Conservation (phyloP, 768 basidiomycete genomes). For the Trametopsis cervina region DNA sequence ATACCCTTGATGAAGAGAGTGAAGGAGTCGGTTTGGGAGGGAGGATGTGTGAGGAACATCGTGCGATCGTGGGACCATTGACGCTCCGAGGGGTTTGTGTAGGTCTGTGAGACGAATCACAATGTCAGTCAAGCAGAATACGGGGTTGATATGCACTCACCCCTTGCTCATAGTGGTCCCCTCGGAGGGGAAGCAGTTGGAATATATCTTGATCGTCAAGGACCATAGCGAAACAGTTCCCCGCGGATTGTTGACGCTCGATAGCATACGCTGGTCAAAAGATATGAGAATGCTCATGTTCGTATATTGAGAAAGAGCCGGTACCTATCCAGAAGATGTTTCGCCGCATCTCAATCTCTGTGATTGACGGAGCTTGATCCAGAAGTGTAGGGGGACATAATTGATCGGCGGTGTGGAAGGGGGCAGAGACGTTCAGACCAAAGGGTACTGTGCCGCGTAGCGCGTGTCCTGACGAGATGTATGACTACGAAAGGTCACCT, state of each 20-base stretch:
- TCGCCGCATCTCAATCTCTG: conserved; percentile 66
- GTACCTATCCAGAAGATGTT: conserved; percentile 54
- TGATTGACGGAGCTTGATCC: conserved; percentile 49
- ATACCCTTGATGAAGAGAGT: conserved; percentile 63
- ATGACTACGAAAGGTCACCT: too few species aligned
- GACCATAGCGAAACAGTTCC: conserved; percentile 65
- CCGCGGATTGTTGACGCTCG: conserved; percentile 60
- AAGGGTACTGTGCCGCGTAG: conserved; percentile 52
- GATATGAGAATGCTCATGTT: too few species aligned
- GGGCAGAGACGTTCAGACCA: conserved; percentile 47
- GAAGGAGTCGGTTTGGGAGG: conserved; percentile 62
- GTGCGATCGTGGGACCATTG: conserved; percentile 64
- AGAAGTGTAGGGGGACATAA: conserved; percentile 49
- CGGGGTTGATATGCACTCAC: conserved; percentile 34
- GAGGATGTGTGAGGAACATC: conserved; percentile 54
- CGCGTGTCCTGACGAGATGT: conserved; percentile 45
- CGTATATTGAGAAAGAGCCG: background rate
- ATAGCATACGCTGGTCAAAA: conserved; percentile 54
- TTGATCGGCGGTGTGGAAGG: background rate
- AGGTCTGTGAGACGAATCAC: conserved; percentile 19
- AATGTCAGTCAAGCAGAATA: conserved; percentile 17
- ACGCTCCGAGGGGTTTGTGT: conserved; percentile 29
- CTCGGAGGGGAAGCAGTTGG: conserved; percentile 59
- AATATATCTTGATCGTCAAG: conserved; percentile 72
- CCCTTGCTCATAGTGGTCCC: conserved; percentile 54